phyloP scores from a whole-genome alignment of 345 rosid genomes.

The Trapa incisa region DNA sequence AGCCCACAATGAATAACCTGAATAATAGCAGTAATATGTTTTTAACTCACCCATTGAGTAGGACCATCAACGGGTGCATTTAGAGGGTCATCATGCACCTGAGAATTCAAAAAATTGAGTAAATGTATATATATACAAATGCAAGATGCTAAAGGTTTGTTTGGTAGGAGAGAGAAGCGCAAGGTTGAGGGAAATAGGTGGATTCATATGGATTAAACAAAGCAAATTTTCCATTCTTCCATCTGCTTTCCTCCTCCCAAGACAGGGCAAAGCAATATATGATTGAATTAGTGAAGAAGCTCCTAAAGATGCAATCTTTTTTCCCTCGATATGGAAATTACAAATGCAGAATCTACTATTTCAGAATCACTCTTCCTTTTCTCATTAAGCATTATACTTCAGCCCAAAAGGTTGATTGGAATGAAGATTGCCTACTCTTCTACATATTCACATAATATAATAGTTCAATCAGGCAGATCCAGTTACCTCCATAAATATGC shows the following conservation, averaged over 20 bases:
- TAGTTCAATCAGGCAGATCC: background rate
- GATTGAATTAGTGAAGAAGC: background rate
- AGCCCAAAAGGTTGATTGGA: background rate
- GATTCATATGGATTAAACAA: too few species aligned
- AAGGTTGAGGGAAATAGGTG: too few species aligned
- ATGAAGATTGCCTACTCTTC: background rate
- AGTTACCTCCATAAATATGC: conserved; percentile 95
- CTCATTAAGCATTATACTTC: background rate
- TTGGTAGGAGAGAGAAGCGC: too few species aligned
- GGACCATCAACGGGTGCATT: conserved; percentile 97
- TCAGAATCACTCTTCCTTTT: background rate
- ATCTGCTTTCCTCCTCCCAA: too few species aligned
- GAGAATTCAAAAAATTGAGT: conserved; percentile 15
- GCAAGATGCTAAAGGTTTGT: background rate
- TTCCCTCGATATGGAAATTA: background rate
- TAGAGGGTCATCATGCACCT: conserved; percentile 96
- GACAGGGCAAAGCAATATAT: background rate
- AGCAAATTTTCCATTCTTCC: too few species aligned
- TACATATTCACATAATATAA: background rate
- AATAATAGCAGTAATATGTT: background rate
- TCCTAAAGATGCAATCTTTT: background rate
- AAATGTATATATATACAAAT: background rate
- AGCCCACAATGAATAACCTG: background rate
- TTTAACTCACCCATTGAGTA: conserved; percentile 85
- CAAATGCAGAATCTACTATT: background rate